Base-by-base conservation (phyloP, 2,329 filamentous ascomycete species). In the Neonectria punicea region DNA sequence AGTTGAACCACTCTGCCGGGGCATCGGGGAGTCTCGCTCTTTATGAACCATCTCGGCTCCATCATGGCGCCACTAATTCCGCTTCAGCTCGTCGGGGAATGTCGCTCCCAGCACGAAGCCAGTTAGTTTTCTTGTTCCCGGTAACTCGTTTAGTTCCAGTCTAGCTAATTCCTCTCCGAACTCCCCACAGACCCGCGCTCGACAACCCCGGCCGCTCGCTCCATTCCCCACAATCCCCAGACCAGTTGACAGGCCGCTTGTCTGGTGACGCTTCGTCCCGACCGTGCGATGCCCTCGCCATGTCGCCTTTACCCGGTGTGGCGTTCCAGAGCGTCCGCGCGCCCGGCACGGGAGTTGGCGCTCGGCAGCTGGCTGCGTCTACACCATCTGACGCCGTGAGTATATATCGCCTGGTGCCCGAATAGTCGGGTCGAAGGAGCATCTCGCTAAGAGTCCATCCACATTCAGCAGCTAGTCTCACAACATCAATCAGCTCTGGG, bases 161-260 rank as follows among this genome's bases (percentile, higher is more conserved):
- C 25, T 25, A 25, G 25, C 25, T 59, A 57, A 56, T 20, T 32
- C 28, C 30, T 49, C 36, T 14, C 14, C 36, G 14, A 44, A 14
- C 41, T 58, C 68, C 59, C 63, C 63, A 39, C 41, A 55, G 55
- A 66, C 36, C 68, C 65, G 58, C 56, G 41, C 53, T 49, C 14
- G 51, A 18, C 46, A 49, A 53, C 61, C 53, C 51, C 47, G 39
- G 51, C 58, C 46, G 62, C 43, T 61, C 58, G 9, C 30, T 30
- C 30, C 53, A 63, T 58, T 66, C 70, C 61, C 70, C 70, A 66
- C 66, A 72, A 67, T 61, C 70, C 67, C 69, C 61, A 66, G 66
- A 67, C 44, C 6, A 44, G 32, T 58, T 57, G 47, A 25, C 62
- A 57, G 22, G 32, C 44, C 58, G 43, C 55, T 60, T 41, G 57